Conservation (phyloP, 768 basidiomycete genomes). For the Phaffia tasmanica region DNA sequence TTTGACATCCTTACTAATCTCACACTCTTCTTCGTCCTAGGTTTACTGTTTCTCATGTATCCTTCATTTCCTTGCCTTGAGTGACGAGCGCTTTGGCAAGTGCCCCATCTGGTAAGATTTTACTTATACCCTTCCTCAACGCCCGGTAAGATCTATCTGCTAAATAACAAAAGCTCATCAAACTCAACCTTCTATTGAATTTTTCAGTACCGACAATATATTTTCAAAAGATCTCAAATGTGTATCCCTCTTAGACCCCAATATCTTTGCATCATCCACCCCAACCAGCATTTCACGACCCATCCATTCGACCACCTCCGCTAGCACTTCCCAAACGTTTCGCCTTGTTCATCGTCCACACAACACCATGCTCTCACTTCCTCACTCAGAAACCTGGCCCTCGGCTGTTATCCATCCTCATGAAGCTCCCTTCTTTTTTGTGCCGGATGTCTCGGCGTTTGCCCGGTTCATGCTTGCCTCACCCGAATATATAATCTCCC, state of each 20-base stretch:
- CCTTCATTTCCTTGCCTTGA: slow-evolving; percentile 73
- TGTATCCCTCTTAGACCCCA: slow-evolving; percentile 41
- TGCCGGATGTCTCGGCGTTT: slow-evolving; percentile 77
- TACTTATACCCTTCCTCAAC: no score
- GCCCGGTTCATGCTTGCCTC: slow-evolving; percentile 96
- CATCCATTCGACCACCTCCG: not conserved
- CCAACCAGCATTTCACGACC: not conserved
- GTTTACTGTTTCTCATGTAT: slow-evolving; percentile 25
- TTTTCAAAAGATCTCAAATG: slow-evolving; percentile 80
- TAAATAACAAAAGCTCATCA: not conserved
- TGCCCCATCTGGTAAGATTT: slow-evolving; percentile 77
- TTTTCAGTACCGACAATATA: slow-evolving; percentile 53
- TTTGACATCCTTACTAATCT: not conserved
- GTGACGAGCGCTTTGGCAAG: slow-evolving; percentile 72
- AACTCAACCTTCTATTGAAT: not conserved
- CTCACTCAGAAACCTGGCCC: slow-evolving; percentile 84
- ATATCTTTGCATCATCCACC: slow-evolving; percentile 1
- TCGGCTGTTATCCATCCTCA: slow-evolving; percentile 83
- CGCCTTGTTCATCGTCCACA: slow-evolving; percentile 84
- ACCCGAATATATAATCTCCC: slow-evolving; percentile 64
- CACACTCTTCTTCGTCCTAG: not conserved
- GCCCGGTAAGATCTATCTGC: not conserved
- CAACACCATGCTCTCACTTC: slow-evolving; percentile 87
- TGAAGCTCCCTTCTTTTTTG: slow-evolving; percentile 89
- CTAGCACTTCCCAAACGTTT: slow-evolving; percentile 39